phyloP scores from a whole-genome alignment of 129 eudicot species.

The Solidago caesia region DNA sequence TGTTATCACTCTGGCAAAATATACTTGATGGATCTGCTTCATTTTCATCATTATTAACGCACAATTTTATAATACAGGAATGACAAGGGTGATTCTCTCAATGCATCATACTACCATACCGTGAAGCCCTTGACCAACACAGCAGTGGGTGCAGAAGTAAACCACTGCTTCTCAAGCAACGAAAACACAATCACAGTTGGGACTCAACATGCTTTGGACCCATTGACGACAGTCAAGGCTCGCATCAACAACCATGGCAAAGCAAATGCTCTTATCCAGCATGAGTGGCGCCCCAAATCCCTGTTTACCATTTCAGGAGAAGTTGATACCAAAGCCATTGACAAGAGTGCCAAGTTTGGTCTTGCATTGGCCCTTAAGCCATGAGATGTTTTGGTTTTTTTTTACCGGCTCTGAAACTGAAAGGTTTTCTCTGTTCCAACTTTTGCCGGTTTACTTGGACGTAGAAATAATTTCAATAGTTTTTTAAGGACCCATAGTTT shows the following conservation, averaged over 20 bases:
- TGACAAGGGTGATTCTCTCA: conserved; percentile 79
- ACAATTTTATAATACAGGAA: conserved; percentile 49
- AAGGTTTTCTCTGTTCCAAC: conserved; percentile 20
- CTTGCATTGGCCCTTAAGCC: conserved; percentile 95
- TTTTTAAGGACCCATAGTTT: conserved; percentile 10
- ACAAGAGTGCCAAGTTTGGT: conserved; percentile 90
- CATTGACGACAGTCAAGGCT: conserved; percentile 76
- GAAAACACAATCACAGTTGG: conserved; percentile 86
- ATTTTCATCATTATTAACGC: background rate
- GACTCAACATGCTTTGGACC: conserved; percentile 81
- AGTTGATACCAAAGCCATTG: conserved; percentile 76
- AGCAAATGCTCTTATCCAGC: conserved; percentile 84
- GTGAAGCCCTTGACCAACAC: conserved; percentile 81
- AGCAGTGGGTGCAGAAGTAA: conserved; percentile 92
- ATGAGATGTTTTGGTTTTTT: conserved; percentile 8
- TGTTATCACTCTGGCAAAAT: background rate
- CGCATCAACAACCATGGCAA: conserved; percentile 82
- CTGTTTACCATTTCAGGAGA: conserved; percentile 84
- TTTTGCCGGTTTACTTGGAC: conserved; percentile 24
- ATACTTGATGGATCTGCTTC: background rate
- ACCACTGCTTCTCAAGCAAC: conserved; percentile 79
- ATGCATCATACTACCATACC: conserved; percentile 84
- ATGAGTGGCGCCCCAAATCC: conserved; percentile 98
- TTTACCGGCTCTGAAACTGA: conserved; percentile 6
- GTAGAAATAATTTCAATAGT: conserved; percentile 19